Base-by-base conservation (phyloP, 2,329 filamentous ascomycete species). In the Colletotrichum zoysiae region DNA sequence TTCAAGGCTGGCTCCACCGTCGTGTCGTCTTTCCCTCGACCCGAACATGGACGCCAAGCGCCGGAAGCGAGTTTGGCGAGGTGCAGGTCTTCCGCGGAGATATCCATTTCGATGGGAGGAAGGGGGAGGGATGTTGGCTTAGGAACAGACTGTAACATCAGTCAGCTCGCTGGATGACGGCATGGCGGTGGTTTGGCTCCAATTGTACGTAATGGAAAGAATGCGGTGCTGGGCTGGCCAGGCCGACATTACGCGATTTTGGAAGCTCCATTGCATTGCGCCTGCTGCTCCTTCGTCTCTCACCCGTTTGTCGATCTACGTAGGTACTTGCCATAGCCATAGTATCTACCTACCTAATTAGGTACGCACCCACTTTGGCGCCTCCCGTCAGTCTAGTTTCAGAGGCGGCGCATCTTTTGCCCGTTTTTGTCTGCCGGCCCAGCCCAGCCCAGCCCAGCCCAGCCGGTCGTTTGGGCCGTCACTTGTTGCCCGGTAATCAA, bases 201-300 rank as follows among this genome's bases (percentile, higher is more conserved):
- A 57, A 73, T 74, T 74, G 72, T 74, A 74, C 72, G 72, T 74
- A 74, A 74, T 74, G 56, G 46, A 50, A 72, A 73, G 65, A 71
- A 71, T 71, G 67, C 67, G 61, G 51, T 67, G 61, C 70, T 71
- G 60, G 62, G 61, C 70, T 71, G 60, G 58, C 50, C 30, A 67
- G 61, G 61, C 60, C 38, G 57, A 35, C 61, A 73, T 71, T 73
- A 48, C 67, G 58, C 58, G 55, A 66, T 66, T 58, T 12, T 44
- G 50, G n/a, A 50, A 46, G 35, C 40, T 40, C 60, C 35, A 71
- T 71, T 71, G 65, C 35, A 71, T 71, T 71, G 65, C 30, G 30
- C 30, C 30, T 30, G 30, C 35, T 62, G n/a, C 20, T 33, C 55
- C 44, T 50, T 33, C 67, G 65, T 55, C 64, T 30, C 26, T 71